phyloP scores from a whole-genome alignment of 106 monocot genomes.

The Vanilla planifolia region DNA sequence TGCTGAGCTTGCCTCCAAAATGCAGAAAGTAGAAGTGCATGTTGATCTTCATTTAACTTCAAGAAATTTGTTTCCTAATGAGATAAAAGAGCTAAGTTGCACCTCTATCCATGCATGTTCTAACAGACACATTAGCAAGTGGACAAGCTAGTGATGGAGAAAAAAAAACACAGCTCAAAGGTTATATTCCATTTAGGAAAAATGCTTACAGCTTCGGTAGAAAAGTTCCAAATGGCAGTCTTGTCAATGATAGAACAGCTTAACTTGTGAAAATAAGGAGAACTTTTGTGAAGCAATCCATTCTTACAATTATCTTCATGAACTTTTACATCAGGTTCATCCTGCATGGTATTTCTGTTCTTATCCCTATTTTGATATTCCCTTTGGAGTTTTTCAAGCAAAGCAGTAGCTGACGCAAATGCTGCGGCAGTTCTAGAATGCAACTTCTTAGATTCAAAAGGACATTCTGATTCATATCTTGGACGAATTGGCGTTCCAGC shows the following conservation, averaged over 20 bases:
- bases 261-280: conserved; percentile 61
- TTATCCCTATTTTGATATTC: conserved; percentile 56
- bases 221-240: conserved; percentile 25
- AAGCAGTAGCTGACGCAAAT: conserved; percentile 81
- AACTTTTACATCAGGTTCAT: conserved; percentile 27
- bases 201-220: conserved; percentile 37
- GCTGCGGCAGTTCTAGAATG: conserved; percentile 71
- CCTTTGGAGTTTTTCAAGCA: conserved; percentile 83
- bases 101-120: too few species aligned
- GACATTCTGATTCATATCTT: conserved; percentile 39
- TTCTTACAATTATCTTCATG: conserved; percentile 41
- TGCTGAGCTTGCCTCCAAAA: conserved; percentile 89
- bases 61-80: conserved; percentile 51
- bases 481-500: conserved; percentile 37
- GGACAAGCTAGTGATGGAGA: too few species aligned
- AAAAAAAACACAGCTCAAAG: too few species aligned
- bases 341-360: conserved; percentile 17
- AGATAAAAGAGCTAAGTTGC: conserved; percentile 18
- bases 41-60: conserved; percentile 78
- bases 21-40: conserved; percentile 54
- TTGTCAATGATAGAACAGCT: conserved; percentile 57
- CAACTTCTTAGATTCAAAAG: conserved; percentile 52
- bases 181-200: too few species aligned
- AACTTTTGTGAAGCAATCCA: conserved; percentile 37
- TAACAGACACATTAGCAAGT: too few species aligned